Evolutionary conservation across 1,139 yeast genomes (phyloP).

Genomic region (Pichia sp.): DNA sequence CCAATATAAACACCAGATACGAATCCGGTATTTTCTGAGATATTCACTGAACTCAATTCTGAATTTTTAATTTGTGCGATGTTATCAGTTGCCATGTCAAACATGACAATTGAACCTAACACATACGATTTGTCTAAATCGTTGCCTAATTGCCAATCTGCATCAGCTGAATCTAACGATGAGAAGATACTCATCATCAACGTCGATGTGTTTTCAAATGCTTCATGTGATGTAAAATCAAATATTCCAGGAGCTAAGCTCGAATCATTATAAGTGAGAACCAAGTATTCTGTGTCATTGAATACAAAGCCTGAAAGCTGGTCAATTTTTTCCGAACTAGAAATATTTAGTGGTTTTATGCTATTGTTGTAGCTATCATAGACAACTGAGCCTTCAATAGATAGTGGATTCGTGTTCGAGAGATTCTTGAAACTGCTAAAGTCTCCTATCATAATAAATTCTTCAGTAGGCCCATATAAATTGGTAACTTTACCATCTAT

Average conservation of each 20-base stretch:
- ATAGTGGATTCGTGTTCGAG: background rate
- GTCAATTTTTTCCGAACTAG: conserved; percentile 36
- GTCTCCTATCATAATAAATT: conserved; percentile 37
- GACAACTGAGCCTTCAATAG: conserved; percentile 7
- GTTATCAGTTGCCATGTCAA: conserved; percentile 23
- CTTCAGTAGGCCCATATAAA: conserved; percentile 22
- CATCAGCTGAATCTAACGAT: conserved; percentile 27
- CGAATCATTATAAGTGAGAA: conserved; percentile 34
- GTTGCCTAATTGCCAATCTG: conserved; percentile 8
- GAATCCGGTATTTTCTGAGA: background rate
- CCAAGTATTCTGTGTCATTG: conserved; percentile 36
- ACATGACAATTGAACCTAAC: conserved; percentile 32
- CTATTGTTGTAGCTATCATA: background rate
- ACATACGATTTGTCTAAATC: conserved; percentile 34
- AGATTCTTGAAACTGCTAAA: conserved; percentile 31
- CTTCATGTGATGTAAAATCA: conserved; percentile 37
- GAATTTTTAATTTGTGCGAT: conserved; percentile 15
- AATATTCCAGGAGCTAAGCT: conserved; percentile 33
- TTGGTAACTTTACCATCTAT: conserved; percentile 36
- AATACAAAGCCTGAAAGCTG: conserved; percentile 34
- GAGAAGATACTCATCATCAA: conserved; percentile 33
- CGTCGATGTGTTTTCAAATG: conserved; percentile 30
- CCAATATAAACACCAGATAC: conserved; percentile 42
- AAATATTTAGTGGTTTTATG: conserved; percentile 34
- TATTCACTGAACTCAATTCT: conserved; percentile 7